These are phyloP conservation scores for Rhynchosporium secalis DNA, from an alignment of 2,329 filamentous ascomycete genomes.

Conservation along the genomic window DNA sequence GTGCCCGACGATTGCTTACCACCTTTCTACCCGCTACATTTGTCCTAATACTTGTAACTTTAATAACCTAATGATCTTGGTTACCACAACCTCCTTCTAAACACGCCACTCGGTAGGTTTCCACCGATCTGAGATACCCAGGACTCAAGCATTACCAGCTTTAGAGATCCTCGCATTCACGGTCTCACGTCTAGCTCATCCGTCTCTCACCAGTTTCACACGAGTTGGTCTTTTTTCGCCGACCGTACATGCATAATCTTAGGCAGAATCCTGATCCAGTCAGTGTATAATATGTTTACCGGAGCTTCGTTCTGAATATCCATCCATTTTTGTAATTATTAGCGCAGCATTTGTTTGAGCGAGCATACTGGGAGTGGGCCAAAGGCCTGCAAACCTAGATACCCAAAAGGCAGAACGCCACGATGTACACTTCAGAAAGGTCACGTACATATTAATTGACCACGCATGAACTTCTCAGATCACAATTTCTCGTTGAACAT, in stretches of 20 bases:
- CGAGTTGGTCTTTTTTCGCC: neutral
- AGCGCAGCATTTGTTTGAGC: slow-evolving; percentile 15
- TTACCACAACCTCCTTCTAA: neutral
- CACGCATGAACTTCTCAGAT: neutral
- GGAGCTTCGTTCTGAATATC: neutral
- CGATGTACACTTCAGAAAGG: slow-evolving; percentile 9
- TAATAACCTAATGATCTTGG: slow-evolving; percentile 9
- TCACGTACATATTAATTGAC: slow-evolving; percentile 13
- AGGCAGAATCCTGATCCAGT: slow-evolving; percentile 5
- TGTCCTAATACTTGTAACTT: slow-evolving; percentile 11
- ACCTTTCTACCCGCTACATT: slow-evolving; percentile 11
- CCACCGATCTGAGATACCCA: neutral
- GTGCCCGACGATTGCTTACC: slow-evolving; percentile 7
- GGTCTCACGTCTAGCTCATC: neutral
- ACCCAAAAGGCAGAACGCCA: slow-evolving; percentile 7
- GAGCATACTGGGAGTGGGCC: slow-evolving; percentile 10
- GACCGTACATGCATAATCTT: neutral
- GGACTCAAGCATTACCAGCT: neutral
- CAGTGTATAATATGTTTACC: slow-evolving; percentile 5
- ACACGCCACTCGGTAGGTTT: slow-evolving; percentile 1
- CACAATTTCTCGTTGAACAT: too few relatives aligned
- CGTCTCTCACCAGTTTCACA: slow-evolving; percentile 5
- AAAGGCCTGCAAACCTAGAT: slow-evolving; percentile 11
- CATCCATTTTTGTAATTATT: slow-evolving; percentile 12
- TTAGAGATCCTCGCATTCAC: neutral